Evolutionary conservation across 2,329 filamentous ascomycete genomes (phyloP).

Genomic region (Colletotrichum abscissum): DNA sequence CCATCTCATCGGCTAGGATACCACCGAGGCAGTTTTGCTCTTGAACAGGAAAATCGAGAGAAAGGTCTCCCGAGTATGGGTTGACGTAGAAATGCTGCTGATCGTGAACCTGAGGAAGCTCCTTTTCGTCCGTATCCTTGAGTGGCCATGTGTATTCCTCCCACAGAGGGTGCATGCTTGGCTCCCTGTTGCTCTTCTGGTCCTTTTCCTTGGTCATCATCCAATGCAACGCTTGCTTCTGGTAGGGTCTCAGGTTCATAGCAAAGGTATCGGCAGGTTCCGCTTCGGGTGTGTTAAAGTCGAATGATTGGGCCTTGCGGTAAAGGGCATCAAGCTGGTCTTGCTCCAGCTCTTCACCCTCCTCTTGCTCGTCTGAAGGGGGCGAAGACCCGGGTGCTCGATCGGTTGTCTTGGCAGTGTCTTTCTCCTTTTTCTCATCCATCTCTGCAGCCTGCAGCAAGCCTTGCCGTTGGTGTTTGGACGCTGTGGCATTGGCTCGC

Average conservation of each 20-base stretch:
- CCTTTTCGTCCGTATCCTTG: conserved; percentile 87
- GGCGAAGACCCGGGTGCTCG: conserved; percentile 60
- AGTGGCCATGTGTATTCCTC: conserved; percentile 93
- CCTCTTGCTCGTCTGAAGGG: conserved; percentile 78
- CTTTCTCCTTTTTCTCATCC: conserved; percentile 79
- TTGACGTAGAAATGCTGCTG: conserved; percentile 91
- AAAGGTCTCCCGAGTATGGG: conserved; percentile 94
- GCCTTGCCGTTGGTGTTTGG: conserved; percentile 84
- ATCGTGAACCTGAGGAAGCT: conserved; percentile 72
- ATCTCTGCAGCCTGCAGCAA: conserved; percentile 89
- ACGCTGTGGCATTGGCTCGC: conserved; percentile 77
- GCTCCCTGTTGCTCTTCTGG: conserved; percentile 74
- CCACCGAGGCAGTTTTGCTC: conserved; percentile 95
- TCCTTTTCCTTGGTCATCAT: conserved; percentile 95
- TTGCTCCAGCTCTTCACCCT: conserved; percentile 91
- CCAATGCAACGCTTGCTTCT: conserved; percentile 96
- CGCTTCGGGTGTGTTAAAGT: conserved; percentile 89
- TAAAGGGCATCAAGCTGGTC: conserved; percentile 95
- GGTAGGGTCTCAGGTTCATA: conserved; percentile 89
- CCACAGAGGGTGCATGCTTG: conserved; percentile 97
- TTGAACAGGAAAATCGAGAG: conserved; percentile 89
- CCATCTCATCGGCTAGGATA: conserved; percentile 97
- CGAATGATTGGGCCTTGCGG: conserved; percentile 95
- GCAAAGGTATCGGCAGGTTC: conserved; percentile 85
- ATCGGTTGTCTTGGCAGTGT: conserved; percentile 51